Conservation (phyloP, 495 filamentous ascomycete species). For the Penicillium angulare region DNA sequence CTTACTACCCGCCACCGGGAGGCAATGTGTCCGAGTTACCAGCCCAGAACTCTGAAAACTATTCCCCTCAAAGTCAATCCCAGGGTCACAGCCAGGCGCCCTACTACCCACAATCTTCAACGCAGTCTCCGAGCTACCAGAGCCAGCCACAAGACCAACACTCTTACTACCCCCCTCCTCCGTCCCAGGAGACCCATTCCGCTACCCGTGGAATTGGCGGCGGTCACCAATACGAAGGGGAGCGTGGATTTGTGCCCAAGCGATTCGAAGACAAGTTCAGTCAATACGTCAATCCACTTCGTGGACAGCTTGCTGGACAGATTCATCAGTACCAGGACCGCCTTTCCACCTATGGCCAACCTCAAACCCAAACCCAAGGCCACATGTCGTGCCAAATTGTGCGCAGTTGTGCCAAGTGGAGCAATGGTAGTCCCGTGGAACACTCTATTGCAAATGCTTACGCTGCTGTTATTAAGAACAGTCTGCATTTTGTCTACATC, state of each 20-base stretch:
- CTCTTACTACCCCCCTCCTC: constrained; percentile 36
- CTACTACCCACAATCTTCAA: constrained; percentile 9
- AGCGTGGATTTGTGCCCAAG: constrained; percentile 29
- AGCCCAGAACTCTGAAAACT: constrained; percentile 1
- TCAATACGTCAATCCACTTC: constrained; percentile 35
- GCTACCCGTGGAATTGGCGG: constrained; percentile 39
- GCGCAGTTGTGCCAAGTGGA: constrained; percentile 72
- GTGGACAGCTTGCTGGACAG: constrained; percentile 46
- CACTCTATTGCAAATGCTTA: constrained; percentile 93
- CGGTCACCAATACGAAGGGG: constrained; percentile 31
- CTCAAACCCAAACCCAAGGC: constrained; percentile 33
- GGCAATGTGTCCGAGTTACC: not conserved
- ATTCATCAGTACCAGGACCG: constrained; percentile 50
- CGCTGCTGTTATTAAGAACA: constrained; percentile 74
- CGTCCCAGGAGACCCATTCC: constrained; percentile 33
- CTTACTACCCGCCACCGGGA: constrained; percentile 9
- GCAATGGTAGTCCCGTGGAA: constrained; percentile 63
- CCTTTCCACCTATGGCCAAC: constrained; percentile 27
- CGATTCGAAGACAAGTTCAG: constrained; percentile 37
- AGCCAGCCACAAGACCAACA: constrained; percentile 19
- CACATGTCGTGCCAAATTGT: constrained; percentile 66
- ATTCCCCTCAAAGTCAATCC: constrained; percentile 11
- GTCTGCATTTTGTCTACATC: constrained; percentile 86
- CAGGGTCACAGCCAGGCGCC: constrained; percentile 15
- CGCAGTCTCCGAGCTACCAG: constrained; percentile 10